Evolutionary conservation across 192 early-diverging fungal genomes (phyloP).

Genomic region (Pilaira anomala): DNA sequence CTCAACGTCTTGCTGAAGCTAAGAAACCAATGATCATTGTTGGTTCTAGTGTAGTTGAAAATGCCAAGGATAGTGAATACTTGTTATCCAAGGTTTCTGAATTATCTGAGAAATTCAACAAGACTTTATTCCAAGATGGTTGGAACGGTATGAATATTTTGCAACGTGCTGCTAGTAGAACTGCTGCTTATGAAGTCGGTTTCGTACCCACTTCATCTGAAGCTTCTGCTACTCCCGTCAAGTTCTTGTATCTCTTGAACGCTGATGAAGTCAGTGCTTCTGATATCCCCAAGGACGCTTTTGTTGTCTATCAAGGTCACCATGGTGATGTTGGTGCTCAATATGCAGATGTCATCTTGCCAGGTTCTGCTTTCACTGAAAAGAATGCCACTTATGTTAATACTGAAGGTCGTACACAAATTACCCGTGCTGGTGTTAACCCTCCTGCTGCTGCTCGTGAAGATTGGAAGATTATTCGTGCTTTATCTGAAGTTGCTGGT

Average conservation of each 20-base stretch:
- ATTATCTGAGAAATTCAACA: constrained; percentile 65
- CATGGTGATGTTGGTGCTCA: constrained; percentile 96
- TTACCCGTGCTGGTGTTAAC: constrained; percentile 88
- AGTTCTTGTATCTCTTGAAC: constrained; percentile 89
- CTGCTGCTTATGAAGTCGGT: constrained; percentile 89
- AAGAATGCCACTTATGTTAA: constrained; percentile 95
- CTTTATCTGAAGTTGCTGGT: constrained; percentile 89
- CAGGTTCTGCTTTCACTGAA: constrained; percentile 94
- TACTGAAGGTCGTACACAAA: constrained; percentile 94
- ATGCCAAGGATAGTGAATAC: constrained; percentile 64
- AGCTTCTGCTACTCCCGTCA: constrained; percentile 32
- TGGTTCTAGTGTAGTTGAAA: constrained; percentile 76
- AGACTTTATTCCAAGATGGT: constrained; percentile 64
- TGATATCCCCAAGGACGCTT: constrained; percentile 84
- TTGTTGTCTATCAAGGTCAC: constrained; percentile 99
- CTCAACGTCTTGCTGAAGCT: constrained; percentile 69
- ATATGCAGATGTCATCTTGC: constrained; percentile 93
- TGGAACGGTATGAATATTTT: constrained; percentile 94
- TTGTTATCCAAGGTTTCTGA: constrained; percentile 74
- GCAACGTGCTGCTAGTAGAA: constrained; percentile 82
- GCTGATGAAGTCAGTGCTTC: constrained; percentile 80
- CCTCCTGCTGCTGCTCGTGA: constrained; percentile 89
- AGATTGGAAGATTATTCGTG: constrained; percentile 99
- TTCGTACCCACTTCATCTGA: constrained; percentile 63
- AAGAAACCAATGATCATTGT: constrained; percentile 91